phyloP scores from a whole-genome alignment of 768 basidiomycete species.

The Suillus hirtellus region DNA sequence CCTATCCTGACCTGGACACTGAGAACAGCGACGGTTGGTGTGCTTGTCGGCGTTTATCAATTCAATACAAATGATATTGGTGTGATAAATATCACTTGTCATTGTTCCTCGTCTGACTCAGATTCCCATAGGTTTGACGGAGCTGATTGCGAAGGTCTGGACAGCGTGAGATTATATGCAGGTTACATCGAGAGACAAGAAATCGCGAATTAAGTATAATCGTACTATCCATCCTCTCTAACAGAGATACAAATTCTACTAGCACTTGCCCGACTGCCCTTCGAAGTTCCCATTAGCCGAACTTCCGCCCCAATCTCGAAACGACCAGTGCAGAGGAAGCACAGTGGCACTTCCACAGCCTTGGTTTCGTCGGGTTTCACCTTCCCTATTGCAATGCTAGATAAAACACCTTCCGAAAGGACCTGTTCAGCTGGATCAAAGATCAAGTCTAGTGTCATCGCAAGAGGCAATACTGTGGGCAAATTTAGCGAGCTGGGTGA shows the following conservation, averaged over 20 bases:
- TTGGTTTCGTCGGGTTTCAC: constrained; percentile 54
- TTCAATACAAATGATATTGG: constrained; percentile 99
- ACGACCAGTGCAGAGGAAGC: constrained; percentile 70
- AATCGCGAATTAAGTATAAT: constrained; percentile 13
- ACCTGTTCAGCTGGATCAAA: constrained; percentile 64
- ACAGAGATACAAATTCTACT: constrained; percentile 21
- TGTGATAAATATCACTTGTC: constrained; percentile 40
- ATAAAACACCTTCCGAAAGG: constrained; percentile 66
- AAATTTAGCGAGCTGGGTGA: constrained; percentile 7
- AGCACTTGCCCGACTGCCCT: constrained; percentile 23
- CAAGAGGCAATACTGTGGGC: constrained; percentile 47
- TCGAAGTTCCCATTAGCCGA: constrained; percentile 24
- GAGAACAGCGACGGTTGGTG: constrained; percentile 73
- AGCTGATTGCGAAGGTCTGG: constrained; percentile 84
- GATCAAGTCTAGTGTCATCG: constrained; percentile 54
- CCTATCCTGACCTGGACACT: constrained; percentile 72
- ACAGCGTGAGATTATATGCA: constrained; percentile 49
- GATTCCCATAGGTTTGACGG: constrained; percentile 68
- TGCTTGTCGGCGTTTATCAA: constrained; percentile 90
- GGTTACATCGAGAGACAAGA: background rate
- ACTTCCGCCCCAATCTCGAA: constrained; percentile 51
- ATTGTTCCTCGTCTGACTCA: constrained; percentile 1
- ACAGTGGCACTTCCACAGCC: constrained; percentile 57
- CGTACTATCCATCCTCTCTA: constrained; percentile 10
- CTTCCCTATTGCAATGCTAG: constrained; percentile 63